Evolutionary conservation across 495 filamentous ascomycete genomes (phyloP).

Genomic region (Talaromyces wortmannii): DNA sequence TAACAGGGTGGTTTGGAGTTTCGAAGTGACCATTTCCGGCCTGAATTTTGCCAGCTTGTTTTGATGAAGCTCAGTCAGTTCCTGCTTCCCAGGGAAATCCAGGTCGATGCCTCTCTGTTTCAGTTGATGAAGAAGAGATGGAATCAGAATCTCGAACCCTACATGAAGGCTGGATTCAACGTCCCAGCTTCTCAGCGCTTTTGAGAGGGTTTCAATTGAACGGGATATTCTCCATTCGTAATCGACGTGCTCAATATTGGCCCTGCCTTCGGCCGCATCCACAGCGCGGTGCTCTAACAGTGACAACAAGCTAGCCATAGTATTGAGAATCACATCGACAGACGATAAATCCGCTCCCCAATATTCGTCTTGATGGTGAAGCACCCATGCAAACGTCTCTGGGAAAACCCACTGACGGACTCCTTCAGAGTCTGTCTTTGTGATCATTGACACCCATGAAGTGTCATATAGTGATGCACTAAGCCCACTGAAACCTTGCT

Average conservation of each 20-base stretch:
- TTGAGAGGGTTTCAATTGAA: too few species aligned
- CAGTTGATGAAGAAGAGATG: slow-evolving; percentile 15
- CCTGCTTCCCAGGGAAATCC: slow-evolving; percentile 12
- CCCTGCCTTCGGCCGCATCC: too few species aligned
- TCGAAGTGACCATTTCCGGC: slow-evolving; percentile 4
- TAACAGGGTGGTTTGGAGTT: slow-evolving; percentile 7
- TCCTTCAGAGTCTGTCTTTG: slow-evolving; percentile 12
- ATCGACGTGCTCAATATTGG: too few species aligned
- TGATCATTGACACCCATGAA: slow-evolving; percentile 39
- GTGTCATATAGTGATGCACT: slow-evolving; percentile 34
- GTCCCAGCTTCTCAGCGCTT: slow-evolving; percentile 9
- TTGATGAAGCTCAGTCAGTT: not conserved
- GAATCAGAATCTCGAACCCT: slow-evolving; percentile 32
- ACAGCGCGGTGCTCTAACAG: too few species aligned
- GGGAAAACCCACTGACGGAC: slow-evolving; percentile 24
- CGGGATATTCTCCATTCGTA: too few species aligned
- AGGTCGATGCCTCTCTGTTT: slow-evolving; percentile 9
- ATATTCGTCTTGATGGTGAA: slow-evolving; percentile 14
- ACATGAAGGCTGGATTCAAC: slow-evolving; percentile 12
- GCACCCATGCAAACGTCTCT: slow-evolving; percentile 20
- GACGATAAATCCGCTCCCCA: slow-evolving; percentile 7
- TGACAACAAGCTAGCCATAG: slow-evolving; percentile 9
- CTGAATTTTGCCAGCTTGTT: not conserved
- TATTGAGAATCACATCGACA: slow-evolving; percentile 11
- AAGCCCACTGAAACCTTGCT: slow-evolving; percentile 21